Percentiles rank a stretch among this genome's conserved stretches.
Evolutionary conservation across 257 asterid species (phyloP).

Genomic region (Lycium barbarum): DNA sequence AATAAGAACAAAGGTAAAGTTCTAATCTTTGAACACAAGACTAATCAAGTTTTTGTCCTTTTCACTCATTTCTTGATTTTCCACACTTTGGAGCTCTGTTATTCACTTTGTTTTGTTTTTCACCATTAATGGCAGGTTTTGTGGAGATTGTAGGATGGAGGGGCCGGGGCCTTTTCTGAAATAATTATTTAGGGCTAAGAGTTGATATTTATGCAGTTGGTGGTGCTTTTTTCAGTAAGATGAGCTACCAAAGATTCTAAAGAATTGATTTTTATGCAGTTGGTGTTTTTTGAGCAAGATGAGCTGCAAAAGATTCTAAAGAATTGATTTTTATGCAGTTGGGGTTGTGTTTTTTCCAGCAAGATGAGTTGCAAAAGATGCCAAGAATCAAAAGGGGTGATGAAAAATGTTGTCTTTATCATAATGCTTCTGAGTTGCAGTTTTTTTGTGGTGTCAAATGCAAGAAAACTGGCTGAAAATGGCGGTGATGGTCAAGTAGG

Average conservation of each 20-base stretch:
- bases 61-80: conserved; percentile 22
- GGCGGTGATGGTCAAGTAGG: conserved; percentile 43
- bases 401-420: conserved; percentile 44
- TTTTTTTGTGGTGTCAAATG: conserved; percentile 47
- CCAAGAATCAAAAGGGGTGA: conserved; percentile 37
- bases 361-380: conserved; percentile 45
- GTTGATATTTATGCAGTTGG: conserved; percentile 48
- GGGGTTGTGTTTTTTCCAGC: conserved; percentile 18
- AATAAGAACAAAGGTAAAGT: conserved; percentile 29
- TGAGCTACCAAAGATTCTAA: conserved; percentile 28
- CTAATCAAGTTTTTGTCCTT: neutral
- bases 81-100: conserved; percentile 3
- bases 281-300: conserved; percentile 31
- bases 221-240: conserved; percentile 31
- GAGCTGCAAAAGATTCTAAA: conserved; percentile 30
- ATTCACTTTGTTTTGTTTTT: neutral
- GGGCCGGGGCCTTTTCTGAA: neutral
- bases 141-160: conserved; percentile 5
- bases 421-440: conserved; percentile 44
- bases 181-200: neutral
- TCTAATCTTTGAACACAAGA: too few relatives aligned
- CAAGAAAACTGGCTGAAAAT: conserved; percentile 40
- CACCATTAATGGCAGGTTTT: neutral
- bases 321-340: conserved; percentile 48
- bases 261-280: conserved; percentile 50